phyloP scores from a whole-genome alignment of 495 filamentous ascomycete species.

The Emericellopsis terricola region DNA sequence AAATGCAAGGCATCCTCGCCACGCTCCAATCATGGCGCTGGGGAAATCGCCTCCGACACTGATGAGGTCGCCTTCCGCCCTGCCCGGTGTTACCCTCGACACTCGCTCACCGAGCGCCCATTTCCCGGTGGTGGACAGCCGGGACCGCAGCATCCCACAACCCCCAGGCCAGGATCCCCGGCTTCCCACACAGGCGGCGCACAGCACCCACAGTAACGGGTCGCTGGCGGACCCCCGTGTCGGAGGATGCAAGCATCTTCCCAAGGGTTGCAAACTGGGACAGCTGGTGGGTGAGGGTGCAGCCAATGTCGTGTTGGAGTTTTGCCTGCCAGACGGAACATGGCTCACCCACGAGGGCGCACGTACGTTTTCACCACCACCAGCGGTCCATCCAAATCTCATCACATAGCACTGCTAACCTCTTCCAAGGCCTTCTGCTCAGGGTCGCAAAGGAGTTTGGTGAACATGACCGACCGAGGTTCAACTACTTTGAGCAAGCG shows the following conservation, averaged over 20 bases:
- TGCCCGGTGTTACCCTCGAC: neutral
- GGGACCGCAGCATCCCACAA: too few species aligned
- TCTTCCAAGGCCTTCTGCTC: neutral
- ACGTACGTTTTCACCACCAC: neutral
- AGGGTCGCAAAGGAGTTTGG: neutral
- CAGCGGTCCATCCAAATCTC: too few species aligned
- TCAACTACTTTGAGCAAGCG: neutral
- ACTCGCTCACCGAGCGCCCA: neutral
- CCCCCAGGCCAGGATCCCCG: too few species aligned
- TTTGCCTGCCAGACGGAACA: slow-evolving; percentile 16
- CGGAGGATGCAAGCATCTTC: neutral
- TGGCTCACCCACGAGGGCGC: neutral
- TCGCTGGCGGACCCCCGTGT: too few species aligned
- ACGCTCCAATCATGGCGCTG: neutral
- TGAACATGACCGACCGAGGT: neutral
- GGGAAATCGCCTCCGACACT: neutral
- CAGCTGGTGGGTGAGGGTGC: slow-evolving; percentile 40
- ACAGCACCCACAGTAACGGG: too few species aligned
- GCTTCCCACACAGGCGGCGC: too few species aligned
- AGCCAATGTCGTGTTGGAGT: slow-evolving; percentile 52
- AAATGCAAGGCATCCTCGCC: neutral
- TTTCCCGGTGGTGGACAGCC: too few species aligned
- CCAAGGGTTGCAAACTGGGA: slow-evolving; percentile 3
- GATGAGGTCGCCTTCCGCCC: neutral
- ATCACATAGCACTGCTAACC: too few species aligned